phyloP scores from a whole-genome alignment of 352 stramenopile genomes.

The Globisporangium canariense region DNA sequence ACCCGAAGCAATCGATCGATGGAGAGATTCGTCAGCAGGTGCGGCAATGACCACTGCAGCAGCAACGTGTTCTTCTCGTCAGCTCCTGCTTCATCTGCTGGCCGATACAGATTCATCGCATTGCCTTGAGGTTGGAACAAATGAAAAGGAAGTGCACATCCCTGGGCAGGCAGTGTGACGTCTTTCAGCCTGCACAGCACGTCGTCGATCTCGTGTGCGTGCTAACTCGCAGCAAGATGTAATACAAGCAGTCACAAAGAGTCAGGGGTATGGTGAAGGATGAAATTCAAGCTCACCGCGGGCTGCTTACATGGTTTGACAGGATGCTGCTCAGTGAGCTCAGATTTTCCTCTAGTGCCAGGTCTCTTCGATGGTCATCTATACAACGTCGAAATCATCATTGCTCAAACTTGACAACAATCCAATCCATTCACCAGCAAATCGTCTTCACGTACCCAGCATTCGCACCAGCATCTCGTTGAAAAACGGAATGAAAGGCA shows the following conservation, averaged over 20 bases:
- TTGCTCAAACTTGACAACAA: not conserved
- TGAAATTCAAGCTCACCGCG: not conserved
- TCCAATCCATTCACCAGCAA: not conserved
- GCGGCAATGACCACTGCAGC: conserved; percentile 46
- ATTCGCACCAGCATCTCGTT: conserved; percentile 27
- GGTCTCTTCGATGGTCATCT: conserved; percentile 16
- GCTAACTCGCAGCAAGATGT: conserved; percentile 17
- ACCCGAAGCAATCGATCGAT: conserved; percentile 44
- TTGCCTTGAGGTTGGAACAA: conserved; percentile 20
- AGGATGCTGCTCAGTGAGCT: conserved; percentile 30
- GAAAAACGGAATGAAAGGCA: conserved; percentile 47
- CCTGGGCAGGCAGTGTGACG: conserved; percentile 21
- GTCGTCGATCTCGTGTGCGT: conserved; percentile 35
- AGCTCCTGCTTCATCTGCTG: conserved; percentile 27
- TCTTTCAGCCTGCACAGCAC: conserved; percentile 25
- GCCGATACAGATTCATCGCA: conserved; percentile 25
- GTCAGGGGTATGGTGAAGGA: not conserved
- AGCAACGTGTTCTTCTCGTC: conserved; percentile 39
- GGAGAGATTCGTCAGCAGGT: conserved; percentile 28
- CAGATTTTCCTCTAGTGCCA: conserved; percentile 5
- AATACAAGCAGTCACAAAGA: not conserved
- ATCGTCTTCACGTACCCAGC: conserved; percentile 22
- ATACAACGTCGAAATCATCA: not conserved
- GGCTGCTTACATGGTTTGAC: conserved; percentile 35
- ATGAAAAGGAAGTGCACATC: conserved; percentile 14